Conservation (phyloP, 2,329 filamentous ascomycete species). For the Xylariaceae sp. region DNA sequence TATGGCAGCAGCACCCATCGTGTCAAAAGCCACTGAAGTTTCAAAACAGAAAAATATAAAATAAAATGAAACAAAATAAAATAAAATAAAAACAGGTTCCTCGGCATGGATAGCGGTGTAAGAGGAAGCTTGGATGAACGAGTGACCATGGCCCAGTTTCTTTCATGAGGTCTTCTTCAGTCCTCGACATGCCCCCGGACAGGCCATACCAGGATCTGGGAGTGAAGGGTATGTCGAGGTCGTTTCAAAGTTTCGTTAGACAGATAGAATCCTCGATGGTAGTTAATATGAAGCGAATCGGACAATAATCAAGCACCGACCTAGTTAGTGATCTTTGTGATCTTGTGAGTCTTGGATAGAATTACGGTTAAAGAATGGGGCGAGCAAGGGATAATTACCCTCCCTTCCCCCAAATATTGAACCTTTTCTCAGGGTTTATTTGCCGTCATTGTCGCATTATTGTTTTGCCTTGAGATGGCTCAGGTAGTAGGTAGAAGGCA, state of each 20-base stretch:
- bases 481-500: background rate
- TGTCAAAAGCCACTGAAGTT: too few relatives aligned
- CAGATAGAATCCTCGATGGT: background rate
- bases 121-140: constrained; percentile 3
- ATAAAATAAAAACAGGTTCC: background rate
- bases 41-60: too few relatives aligned
- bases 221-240: constrained; percentile 4
- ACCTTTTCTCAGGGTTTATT: background rate
- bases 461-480: constrained; percentile 6
- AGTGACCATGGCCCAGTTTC: background rate
- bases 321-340: background rate
- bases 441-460: constrained; percentile 9
- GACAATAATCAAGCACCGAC: constrained; percentile 23
- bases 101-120: constrained; percentile 18
- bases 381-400: background rate
- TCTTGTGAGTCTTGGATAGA: background rate
- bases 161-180: background rate
- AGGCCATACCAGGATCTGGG: background rate
- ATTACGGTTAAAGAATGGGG: background rate
- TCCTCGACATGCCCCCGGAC: background rate
- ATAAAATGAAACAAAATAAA: too few relatives aligned
- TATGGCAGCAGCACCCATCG: constrained; percentile 9
- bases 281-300: constrained; percentile 12
- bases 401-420: too few relatives aligned
- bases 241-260: background rate